These are phyloP conservation scores for Linum lewisii DNA, from an alignment of 345 rosid species.

Conservation along the genomic window DNA sequence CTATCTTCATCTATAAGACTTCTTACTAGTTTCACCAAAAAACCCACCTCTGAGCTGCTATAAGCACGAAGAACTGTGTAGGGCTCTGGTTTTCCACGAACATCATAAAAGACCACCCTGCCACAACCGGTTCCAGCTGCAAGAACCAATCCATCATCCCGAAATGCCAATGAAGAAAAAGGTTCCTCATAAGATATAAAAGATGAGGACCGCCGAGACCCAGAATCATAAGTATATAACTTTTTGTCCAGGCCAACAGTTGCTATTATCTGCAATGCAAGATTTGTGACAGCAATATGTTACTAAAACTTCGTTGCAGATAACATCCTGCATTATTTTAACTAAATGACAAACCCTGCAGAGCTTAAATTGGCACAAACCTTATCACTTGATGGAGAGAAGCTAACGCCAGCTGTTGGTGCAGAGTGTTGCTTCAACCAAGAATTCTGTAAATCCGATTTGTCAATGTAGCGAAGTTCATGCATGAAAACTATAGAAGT, in stretches of 20 bases:
- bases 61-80: constrained; percentile 84
- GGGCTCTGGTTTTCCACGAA: constrained; percentile 89
- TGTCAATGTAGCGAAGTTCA: constrained; percentile 4
- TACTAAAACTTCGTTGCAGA: constrained; percentile 5
- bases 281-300: constrained; percentile 8
- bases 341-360: not conserved
- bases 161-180: constrained; percentile 92
- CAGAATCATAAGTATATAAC: constrained; percentile 77
- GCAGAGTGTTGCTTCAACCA: constrained; percentile 98
- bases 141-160: constrained; percentile 83
- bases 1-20: not conserved
- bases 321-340: constrained; percentile 8
- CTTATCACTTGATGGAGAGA: constrained; percentile 96
- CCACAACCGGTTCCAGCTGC: constrained; percentile 95
- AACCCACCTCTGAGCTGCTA: constrained; percentile 73
- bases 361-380: constrained; percentile 25
- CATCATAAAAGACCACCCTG: constrained; percentile 82
- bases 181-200: constrained; percentile 78
- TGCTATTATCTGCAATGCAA: constrained; percentile 58
- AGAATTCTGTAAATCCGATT: constrained; percentile 49
- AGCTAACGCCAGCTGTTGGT: constrained; percentile 87
- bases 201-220: constrained; percentile 71
- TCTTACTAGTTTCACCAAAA: not conserved
- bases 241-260: constrained; percentile 97
- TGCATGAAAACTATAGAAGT: not conserved